These are phyloP conservation scores for Berberis thunbergii DNA, from an alignment of 164 flowering plant species.

Conservation along the genomic window DNA sequence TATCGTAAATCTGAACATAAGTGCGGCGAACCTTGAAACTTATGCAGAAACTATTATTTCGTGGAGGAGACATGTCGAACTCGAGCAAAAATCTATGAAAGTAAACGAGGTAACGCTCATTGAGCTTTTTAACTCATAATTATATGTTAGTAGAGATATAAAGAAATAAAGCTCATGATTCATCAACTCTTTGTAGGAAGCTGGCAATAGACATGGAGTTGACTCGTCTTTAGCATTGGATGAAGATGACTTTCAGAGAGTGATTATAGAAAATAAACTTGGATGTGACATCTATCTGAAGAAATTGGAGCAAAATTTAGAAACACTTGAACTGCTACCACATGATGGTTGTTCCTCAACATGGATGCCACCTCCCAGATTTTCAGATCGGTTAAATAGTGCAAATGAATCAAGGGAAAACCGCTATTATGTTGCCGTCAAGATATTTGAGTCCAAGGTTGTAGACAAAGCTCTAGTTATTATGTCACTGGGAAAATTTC, in stretches of 20 bases:
- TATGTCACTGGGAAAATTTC: not conserved
- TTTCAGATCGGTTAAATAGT: conserved; percentile 68
- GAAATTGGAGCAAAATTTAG: conserved; percentile 46
- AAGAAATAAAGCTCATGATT: not conserved
- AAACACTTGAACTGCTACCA: conserved; percentile 45
- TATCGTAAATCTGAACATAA: conserved; percentile 67
- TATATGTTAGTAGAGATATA: too few species aligned
- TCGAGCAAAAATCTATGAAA: conserved; percentile 59
- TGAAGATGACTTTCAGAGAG: conserved; percentile 81
- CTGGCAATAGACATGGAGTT: conserved; percentile 25
- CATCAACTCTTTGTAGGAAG: conserved; percentile 37
- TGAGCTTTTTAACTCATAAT: not conserved
- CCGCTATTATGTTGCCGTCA: conserved; percentile 68
- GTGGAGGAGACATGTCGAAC: conserved; percentile 77
- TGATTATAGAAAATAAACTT: conserved; percentile 78
- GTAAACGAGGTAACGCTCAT: conserved; percentile 40
- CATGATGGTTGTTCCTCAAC: conserved; percentile 41
- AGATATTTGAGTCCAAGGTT: conserved; percentile 84
- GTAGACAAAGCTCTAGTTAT: not conserved
- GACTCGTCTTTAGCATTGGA: conserved; percentile 72
- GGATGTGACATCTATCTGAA: conserved; percentile 84
- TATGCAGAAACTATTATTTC: conserved; percentile 56
- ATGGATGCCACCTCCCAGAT: conserved; percentile 90
- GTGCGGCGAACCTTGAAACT: conserved; percentile 80
- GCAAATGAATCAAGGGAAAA: conserved; percentile 56